Base-by-base conservation (phyloP, 345 rosid genomes). In the Streptanthus diversifolius region DNA sequence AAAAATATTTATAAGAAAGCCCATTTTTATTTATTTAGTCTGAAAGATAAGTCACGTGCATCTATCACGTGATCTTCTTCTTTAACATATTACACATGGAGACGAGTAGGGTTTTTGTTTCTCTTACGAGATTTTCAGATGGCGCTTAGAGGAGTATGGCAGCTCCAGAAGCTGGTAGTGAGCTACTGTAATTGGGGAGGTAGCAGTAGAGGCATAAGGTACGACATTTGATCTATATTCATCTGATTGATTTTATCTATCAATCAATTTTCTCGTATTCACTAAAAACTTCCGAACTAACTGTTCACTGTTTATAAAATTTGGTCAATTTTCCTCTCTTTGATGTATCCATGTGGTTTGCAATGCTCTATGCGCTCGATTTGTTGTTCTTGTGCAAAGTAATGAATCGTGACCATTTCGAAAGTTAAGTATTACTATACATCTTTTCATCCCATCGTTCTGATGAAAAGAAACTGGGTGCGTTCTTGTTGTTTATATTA, bases 121-220 rank as follows among this genome's bases (percentile, higher is more conserved):
- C 47, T 33, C 25, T 13, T 2, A 48, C 63, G 19, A 57, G 36
- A 32, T 13, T 49, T 49, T 36, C 71, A 72, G 83, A 91, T 93
- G 99, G 88, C 99, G 14, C 64, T 80, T 33, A 82, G 91, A 85
- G 97, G 96, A 32, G 85, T 79, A 5, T 93, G 98, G 98, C 97
- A 93, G 79, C 97, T 91, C 24, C 74, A 85, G 74, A 93, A 84
- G 80, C 83, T 93, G 68, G 75, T 90, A 2, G 96, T 90, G 17
- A 90, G 97, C 85, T 90, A 83, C 59, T 82, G 89, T 71, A 85
- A 90, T 48, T 88, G 96, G 99, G 97, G 99, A 61, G 99, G 96
- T 17, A 95, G 97, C 74, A 89, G 99, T 54, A 82, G 90, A 54
- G 96, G 97, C 55, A 87, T 89, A 76, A 86, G 93, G 95, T 91